Conservation (phyloP, 2,329 filamentous ascomycete genomes). For the Endoconidiophora polonica region DNA sequence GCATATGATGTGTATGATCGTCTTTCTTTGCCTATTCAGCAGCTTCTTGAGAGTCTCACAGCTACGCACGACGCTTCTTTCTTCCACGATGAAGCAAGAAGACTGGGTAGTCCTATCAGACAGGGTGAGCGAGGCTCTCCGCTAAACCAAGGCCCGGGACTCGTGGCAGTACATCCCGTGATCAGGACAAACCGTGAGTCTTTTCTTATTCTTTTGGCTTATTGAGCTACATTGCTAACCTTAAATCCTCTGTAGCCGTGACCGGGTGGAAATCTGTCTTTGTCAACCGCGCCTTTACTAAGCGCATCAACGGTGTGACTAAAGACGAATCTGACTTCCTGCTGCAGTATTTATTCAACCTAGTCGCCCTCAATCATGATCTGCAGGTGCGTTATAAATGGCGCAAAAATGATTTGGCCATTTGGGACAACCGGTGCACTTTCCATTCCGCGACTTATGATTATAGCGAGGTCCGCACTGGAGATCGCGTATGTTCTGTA, state of each 20-base stretch:
- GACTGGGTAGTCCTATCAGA: conserved; percentile 29
- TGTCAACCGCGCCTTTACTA: conserved; percentile 33
- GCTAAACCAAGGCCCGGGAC: conserved; percentile 36
- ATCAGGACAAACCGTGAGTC: conserved; percentile 36
- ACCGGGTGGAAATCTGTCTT: conserved; percentile 41
- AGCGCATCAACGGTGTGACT: conserved; percentile 37
- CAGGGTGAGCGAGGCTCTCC: conserved; percentile 33
- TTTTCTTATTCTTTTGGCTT: background rate
- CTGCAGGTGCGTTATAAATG: conserved; percentile 38
- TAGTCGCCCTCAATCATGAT: conserved; percentile 39
- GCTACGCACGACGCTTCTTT: conserved; percentile 32
- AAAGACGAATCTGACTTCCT: conserved; percentile 36
- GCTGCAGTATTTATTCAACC: conserved; percentile 30
- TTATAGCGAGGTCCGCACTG: conserved; percentile 33
- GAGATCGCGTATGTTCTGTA: conserved; percentile 35
- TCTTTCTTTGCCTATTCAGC: conserved; percentile 31
- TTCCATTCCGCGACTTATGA: conserved; percentile 44
- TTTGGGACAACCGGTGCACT: conserved; percentile 24
- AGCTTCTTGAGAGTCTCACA: conserved; percentile 34
- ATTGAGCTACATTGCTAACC: background rate
- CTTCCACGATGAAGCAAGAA: conserved; percentile 32
- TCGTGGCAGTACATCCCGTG: conserved; percentile 35
- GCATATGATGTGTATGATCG: conserved; percentile 45
- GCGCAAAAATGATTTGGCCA: conserved; percentile 30
- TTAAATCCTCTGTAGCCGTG: conserved; percentile 21